phyloP scores from a whole-genome alignment of 805 yeast genomes.

The Teunomyces kruisii region DNA sequence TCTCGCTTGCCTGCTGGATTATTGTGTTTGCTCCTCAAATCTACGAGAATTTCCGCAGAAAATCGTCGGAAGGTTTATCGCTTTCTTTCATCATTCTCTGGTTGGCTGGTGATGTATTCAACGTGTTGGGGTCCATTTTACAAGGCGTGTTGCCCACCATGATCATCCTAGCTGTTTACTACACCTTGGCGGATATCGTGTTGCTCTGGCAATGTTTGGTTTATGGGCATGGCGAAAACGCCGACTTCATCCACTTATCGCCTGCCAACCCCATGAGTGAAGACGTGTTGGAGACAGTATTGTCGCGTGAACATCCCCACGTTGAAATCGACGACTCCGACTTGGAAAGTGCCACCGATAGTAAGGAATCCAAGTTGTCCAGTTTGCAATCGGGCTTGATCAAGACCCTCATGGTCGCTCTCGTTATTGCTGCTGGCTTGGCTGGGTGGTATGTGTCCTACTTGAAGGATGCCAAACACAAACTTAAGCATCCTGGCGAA shows the following conservation, averaged over 20 bases:
- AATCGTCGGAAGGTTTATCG: constrained; percentile 88
- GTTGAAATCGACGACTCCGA: constrained; percentile 21
- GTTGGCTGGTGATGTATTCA: constrained; percentile 93
- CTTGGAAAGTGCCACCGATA: constrained; percentile 7
- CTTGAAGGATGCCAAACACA: constrained; percentile 40
- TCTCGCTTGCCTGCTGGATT: constrained; percentile 96
- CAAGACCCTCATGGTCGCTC: constrained; percentile 53
- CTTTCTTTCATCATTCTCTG: constrained; percentile 82
- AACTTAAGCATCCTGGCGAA: constrained; percentile 28
- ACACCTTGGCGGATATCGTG: constrained; percentile 86
- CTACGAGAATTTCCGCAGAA: constrained; percentile 83
- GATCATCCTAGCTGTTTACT: constrained; percentile 89
- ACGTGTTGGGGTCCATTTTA: constrained; percentile 84
- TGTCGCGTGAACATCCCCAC: constrained; percentile 39
- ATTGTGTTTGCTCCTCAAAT: constrained; percentile 97
- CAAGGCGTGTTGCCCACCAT: constrained; percentile 94
- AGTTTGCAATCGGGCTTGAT: constrained; percentile 20
- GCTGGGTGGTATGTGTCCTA: constrained; percentile 83
- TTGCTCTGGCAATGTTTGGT: constrained; percentile 79
- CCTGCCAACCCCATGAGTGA: constrained; percentile 86
- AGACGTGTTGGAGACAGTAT: constrained; percentile 61
- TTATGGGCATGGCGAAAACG: constrained; percentile 63
- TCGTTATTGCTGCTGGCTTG: constrained; percentile 76
- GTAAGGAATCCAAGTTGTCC: constrained; percentile 13
- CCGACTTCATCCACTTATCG: constrained; percentile 76